Evolutionary conservation across 192 early-diverging fungal genomes (phyloP), one percentile per base, ranked within the genome.

Genomic region (Coemansia sp.): DNA sequence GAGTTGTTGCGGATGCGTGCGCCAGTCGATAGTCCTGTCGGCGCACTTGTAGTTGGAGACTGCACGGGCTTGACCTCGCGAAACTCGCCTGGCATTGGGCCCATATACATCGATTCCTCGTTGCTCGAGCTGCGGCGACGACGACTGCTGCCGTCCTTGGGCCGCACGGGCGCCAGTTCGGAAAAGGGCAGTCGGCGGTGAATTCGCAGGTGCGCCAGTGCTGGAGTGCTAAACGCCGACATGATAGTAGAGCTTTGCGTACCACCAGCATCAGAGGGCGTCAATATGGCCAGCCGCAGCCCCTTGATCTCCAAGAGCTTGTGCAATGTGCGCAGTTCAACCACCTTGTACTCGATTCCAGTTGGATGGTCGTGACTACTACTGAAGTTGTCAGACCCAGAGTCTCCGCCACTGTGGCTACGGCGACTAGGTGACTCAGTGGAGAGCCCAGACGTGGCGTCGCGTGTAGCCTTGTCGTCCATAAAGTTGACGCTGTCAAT

Each of bases 21-120:
- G 2, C 66, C 67, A 16, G 61, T 24, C 3, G 41, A 20, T 3
- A 62, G 55, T 11, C 47, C 38, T 29, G 55, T 15, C 31, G 63
- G 44, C 15, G 36, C 61, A 5, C 47, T 31, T 16, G 39, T 18
- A 31, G 39, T 15, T 27, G 47, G 52, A 3, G 64, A 29, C 10
- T 53, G 64, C 24, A 31, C 29, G 12, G 70, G 46, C 52, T 66
- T 77, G 12, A 52, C 73, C 52, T 80, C 72, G 20, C 83, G 78
- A 40, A 85, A 85, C 64, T 77, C 83, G 69, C 83, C 83, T 5
- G 83, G 83, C 83, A 85, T 85, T 9, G 83, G 78, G 8, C 83
- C 83, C 78, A 85, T 77, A 61, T 85, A 85, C 20, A 75, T 55
- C 22, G 83, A 74, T 55, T 80, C 83, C 7, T 60, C 70, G 16